These are phyloP conservation scores for Macaranga tanarius DNA, from an alignment of 441 rosid species.

Conservation along the genomic window DNA sequence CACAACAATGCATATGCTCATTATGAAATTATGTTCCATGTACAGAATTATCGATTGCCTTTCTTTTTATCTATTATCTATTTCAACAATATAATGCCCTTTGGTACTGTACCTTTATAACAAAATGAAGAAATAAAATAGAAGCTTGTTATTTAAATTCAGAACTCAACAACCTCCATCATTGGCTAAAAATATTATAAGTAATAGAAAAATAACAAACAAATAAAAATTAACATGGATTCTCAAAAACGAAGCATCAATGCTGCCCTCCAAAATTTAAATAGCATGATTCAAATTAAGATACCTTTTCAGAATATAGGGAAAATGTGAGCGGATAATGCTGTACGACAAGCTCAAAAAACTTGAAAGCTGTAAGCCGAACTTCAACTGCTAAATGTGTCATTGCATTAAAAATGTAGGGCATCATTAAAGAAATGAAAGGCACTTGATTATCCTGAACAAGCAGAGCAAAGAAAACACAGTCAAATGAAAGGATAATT, in stretches of 20 bases:
- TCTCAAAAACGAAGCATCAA: constrained; percentile 9
- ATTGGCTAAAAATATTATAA: background rate
- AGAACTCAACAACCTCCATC: background rate
- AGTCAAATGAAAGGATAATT: constrained; percentile 23
- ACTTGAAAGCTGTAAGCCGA: constrained; percentile 89
- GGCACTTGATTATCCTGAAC: constrained; percentile 77
- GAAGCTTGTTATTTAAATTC: background rate
- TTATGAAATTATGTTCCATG: background rate
- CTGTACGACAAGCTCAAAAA: constrained; percentile 65
- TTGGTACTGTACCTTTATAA: background rate
- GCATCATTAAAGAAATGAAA: constrained; percentile 66
- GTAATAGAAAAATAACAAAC: background rate
- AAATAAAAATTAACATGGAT: background rate
- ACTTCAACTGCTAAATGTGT: constrained; percentile 69
- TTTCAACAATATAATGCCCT: background rate
- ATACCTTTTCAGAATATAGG: constrained; percentile 74
- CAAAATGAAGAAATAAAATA: background rate
- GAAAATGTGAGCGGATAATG: constrained; percentile 65
- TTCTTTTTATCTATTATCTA: too few relatives aligned
- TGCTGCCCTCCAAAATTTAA: background rate
- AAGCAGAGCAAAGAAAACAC: constrained; percentile 30
- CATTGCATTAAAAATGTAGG: constrained; percentile 82
- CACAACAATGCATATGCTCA: background rate
- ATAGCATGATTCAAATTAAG: constrained; percentile 18
- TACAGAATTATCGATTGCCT: background rate